Evolutionary conservation across 257 asterid species (phyloP), one percentile per base, ranked within the genome.

Genomic region (Galeopsis tetrahit): DNA sequence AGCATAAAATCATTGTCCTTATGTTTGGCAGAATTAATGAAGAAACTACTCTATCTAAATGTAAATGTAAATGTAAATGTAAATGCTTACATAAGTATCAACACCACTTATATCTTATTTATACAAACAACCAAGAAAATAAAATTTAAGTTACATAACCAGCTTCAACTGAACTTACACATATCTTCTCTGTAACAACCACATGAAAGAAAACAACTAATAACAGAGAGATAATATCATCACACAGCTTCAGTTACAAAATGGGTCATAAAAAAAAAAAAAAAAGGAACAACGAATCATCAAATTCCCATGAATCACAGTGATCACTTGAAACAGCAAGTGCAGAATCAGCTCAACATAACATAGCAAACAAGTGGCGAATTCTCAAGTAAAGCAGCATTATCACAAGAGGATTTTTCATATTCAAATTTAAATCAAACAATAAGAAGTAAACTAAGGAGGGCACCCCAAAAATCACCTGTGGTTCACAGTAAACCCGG

Each of bases 401-500:
- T 42, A 59, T 17, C 61, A 42, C 52, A 7, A 60, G 39, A 11
- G n/a, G 9, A 14, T 1, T 46, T 6, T 6, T 39, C 6, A 39
- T n/a, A 17, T 36, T 48, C 52, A 10, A 51, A 53, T 44, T 52
- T 55, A 65, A 17, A 0, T 34, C 2, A 51, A 58, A 36, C 42
- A 60, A 52, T 32, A 11, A 10, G 32, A 55, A 43, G 0, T 32
- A 65, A 76, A 21, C 28, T n/a, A 1, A 2, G n/a, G 57, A 49
- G 56, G 48, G 28, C 2, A 3, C 21, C 64, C 33, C 49, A 63
- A 75, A 40, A 28, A 14, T 55, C 55, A 87, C 93, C 93, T 68
- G 77, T 2, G 85, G 81, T 13, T 79, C 78, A 62, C 97, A 84
- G 83, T 67, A 77, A 73, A 91, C 85, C 58, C 81, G 79, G 44